Base-by-base conservation (phyloP, 371 early-diverging fungal species). In the Mortierella sp. region DNA sequence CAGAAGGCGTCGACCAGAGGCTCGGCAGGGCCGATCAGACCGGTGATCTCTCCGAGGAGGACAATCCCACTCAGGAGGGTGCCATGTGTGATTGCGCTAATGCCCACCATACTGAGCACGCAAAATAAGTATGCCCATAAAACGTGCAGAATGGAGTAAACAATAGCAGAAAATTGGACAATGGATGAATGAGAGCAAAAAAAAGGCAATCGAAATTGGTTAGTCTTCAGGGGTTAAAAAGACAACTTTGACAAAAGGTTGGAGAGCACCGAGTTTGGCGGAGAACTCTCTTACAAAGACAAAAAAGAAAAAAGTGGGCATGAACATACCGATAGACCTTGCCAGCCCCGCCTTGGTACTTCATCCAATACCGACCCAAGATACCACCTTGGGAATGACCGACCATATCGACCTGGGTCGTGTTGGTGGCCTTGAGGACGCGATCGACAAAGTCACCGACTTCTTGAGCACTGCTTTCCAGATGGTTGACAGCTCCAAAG, bases 371-470 rank as follows among this genome's bases (percentile, higher is more conserved):
- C 7, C 77, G 77, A n/a, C 67, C 63, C 29, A 77, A 43, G 41
- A 77, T 34, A 4, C 77, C 77, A 16, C 77, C 77, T 31, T 77
- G 72, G 5, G 77, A 77, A 41, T 77, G 77, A 22, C 77, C 77
- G 10, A 77, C 77, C n/a, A 72, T 29, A 22, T 77, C 72, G 16
- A 77, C 73, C 77, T 77, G 66, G 22, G 67, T 61, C 6, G 72
- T 61, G 44, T 72, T 72, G 52, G 73, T 77, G 6, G 61, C 67
- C n/a, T 44, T 22, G 37, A 77, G 39, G 16, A 77, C 77, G 10
- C 65, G 24, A 52, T 77, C 37, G 63, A 66, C 63, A 63, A 72
- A 77, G 26, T 61, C 40, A 2, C 41, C 71, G 40, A 77, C 44
- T 34, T 77, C 72, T 29, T 52, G 67, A 2, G 77, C 77, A 10